Evolutionary conservation across 169 alveolate genomes (phyloP), one percentile per base, ranked within the genome.

Genomic region (Cryptosporidium tyzzeri): DNA sequence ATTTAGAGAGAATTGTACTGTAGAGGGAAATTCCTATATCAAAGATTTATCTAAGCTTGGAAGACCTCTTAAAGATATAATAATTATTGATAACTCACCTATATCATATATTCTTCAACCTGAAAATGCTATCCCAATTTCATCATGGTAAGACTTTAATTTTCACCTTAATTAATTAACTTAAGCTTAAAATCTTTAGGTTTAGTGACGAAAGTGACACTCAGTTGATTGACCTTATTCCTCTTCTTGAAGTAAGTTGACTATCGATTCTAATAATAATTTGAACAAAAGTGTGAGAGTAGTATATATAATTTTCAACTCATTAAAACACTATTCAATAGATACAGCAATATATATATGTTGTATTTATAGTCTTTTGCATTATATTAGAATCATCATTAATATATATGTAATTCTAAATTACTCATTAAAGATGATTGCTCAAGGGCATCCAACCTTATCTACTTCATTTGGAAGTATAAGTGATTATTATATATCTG

Each of bases 81-180:
- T 97, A 23, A 94, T 96, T 21, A 91, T 97, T 59, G 99, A 97
- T 84, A 97, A 97, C 92, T 96, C 98, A 29, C 97, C 98, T n/a
- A 91, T 93, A 59, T 94, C 97, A 37, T 97, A 95, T 84, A 69
- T 94, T 31, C 93, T 95, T 70, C 96, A 97, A 73, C 98, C 97
- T 39, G 97, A 96, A 74, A 97, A 97, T 87, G 98, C 98, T 14
- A 91, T 97, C 33, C 97, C 98, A 61, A 96, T 96, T 71, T 91
- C 92, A 48, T 94, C 97, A 85, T 97, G 98, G 97, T 92, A 91
- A 29, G 93, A 21, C 58, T 68, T 39, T 73, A 23, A 51, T 31
- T 93, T 91, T 9, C 29, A 67, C 33, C 33, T 33, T 67, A 29
- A 39, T 23, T 44, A 26, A 31, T 71, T 33, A 71, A 55, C 39